These are phyloP conservation scores for Schizophyllum commune DNA, from an alignment of 1,284 basidiomycete species.

Conservation along the genomic window DNA sequence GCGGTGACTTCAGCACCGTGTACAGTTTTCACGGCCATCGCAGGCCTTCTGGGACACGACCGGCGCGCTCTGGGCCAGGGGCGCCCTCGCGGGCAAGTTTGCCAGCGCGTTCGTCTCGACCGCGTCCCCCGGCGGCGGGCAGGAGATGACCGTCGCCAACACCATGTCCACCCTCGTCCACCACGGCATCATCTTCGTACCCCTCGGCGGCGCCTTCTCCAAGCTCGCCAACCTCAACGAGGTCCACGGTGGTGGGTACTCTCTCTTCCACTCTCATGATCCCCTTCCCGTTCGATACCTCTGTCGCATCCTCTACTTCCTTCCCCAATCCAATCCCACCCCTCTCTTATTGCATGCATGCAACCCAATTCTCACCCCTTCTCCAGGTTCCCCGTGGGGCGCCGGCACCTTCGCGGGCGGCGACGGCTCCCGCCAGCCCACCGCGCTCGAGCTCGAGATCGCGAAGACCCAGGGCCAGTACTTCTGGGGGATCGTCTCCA, in stretches of 20 bases:
- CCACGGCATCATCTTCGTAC: constrained; percentile 76
- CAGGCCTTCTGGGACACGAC: constrained; percentile 79
- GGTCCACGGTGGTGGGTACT: constrained; percentile 60
- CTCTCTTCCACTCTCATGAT: not conserved
- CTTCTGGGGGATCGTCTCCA: constrained; percentile 45
- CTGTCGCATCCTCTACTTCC: no score
- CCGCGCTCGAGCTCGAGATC: constrained; percentile 55
- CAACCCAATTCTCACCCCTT: not conserved
- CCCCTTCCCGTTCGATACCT: no score
- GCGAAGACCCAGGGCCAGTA: constrained; percentile 58
- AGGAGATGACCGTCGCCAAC: constrained; percentile 63
- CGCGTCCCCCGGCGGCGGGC: constrained; percentile 60
- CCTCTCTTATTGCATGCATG: not conserved
- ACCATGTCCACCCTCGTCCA: constrained; percentile 71
- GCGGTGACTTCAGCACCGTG: not conserved
- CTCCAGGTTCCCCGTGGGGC: constrained; percentile 62
- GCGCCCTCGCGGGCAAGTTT: constrained; percentile 75
- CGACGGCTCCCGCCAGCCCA: constrained; percentile 59
- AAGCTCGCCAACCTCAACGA: constrained; percentile 54
- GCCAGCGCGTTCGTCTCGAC: constrained; percentile 67
- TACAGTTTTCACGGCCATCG: not conserved
- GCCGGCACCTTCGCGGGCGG: constrained; percentile 61
- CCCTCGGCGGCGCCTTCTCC: constrained; percentile 67
- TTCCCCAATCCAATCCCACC: no score
- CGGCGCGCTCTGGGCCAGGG: constrained; percentile 70